Base-by-base conservation (phyloP, 345 rosid genomes). In the Brassica cretica region DNA sequence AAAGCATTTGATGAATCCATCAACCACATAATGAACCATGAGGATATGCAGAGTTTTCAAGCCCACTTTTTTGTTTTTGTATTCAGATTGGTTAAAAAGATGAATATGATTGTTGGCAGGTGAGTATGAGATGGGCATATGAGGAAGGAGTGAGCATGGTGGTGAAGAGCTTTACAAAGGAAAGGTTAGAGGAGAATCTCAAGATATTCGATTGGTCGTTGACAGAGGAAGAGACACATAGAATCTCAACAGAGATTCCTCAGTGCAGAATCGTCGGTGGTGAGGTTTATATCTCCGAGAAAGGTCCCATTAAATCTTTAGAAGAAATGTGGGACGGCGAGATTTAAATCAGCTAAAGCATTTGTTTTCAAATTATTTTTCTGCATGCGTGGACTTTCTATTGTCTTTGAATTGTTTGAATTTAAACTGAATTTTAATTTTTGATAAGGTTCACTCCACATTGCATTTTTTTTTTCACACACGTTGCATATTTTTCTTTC, bases 101-200 rank as follows among this genome's bases (percentile, higher is more conserved):
- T 18, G 32, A 12, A 33, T 49, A 6, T n/a, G 41, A 10, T 35
- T 62, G 68, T 27, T 73, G 18, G 66, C 84, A 88, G 94, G 78
- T 89, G 12, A 85, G 90, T 72, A 78, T 89, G 66, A 83, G 96
- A 81, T 87, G 96, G 96, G 86, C 82, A 2, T 81, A 82, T 5
- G 83, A 89, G 83, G 86, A 83, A 77, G 93, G 87, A 25, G 84
- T 83, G 5, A 66, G 80, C 19, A 77, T 84, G 77, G 68, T 84
- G 46, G 89, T 85, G 68, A 90, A 90, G 81, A 90, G 91, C 64
- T 89, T 89, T 76, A 85, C 82, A 51, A 71, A 60, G 53, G 84
- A 84, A 15, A 90, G 96, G 49, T 72, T 90, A 83, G 84, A 81
- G 46, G 86, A 86, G 83, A 89, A 90, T 72, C 76, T 87, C 0